Base-by-base conservation (phyloP, 306 rosid species). In the Castanea sativa region DNA sequence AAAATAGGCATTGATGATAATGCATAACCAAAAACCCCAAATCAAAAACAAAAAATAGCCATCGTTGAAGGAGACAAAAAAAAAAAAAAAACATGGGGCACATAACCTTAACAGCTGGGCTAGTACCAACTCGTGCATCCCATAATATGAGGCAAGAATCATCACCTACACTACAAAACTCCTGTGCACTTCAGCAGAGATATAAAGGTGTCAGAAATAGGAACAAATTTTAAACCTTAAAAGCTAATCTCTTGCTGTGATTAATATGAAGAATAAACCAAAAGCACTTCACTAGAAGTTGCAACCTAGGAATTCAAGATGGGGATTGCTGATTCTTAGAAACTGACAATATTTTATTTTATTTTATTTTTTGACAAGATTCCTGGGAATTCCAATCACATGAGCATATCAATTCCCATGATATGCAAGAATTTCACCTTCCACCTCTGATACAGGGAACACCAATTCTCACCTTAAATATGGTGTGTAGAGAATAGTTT, bases 151-250 rank as follows among this genome's bases (percentile, higher is more conserved):
- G 99, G 84, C 99, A 90, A 58, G 99, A 90, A 85, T 96, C 99
- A 65, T 96, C 99, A 64, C 99, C 99, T 74, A 96, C 99, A 64
- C 99, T 96, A 85, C 99, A 96, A 84, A 96, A 96, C 84, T 96
- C 99, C 96, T 96, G 98, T 32, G 97, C 90, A 81, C 97, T 93
- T 85, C 90, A 91, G 79, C 76, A 75, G 79, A 78, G 84, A 75
- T 16, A 77, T 49, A 75, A 61, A 58, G 21, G 78, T 53, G 83
- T 91, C 83, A 93, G 87, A 32, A 68, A 74, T 33, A 52, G 76
- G 71, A 59, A 49, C 64, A 55, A 14, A 8, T 16, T 61, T 69
- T 60, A 68, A 18, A 68, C 25, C 71, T 29, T 27, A 20, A 25
- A 65, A 79, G 32, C 29, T 41, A 49, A 33, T n/a, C 6, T 41